Evolutionary conservation across 768 basidiomycete species (phyloP).

Genomic region (Rhodotorula toruloides): DNA sequence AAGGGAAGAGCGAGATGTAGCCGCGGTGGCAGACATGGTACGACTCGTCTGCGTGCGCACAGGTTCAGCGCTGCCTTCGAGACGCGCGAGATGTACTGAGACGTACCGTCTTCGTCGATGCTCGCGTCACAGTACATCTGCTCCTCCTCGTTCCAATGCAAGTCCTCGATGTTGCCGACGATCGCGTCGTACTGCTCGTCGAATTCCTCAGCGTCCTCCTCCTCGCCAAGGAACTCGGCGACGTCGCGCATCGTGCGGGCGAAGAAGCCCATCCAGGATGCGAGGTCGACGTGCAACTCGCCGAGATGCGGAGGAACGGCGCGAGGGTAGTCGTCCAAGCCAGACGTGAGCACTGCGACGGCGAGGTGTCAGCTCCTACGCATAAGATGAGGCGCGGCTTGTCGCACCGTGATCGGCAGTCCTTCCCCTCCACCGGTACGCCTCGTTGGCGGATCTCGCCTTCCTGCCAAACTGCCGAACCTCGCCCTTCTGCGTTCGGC

Average conservation of each 20-base stretch:
- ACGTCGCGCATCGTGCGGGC: slow-evolving; percentile 87
- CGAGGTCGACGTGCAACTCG: slow-evolving; percentile 86
- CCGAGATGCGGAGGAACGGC: slow-evolving; percentile 74
- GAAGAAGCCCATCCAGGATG: slow-evolving; percentile 96
- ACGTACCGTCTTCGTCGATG: slow-evolving; percentile 73
- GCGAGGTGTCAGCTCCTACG: background rate
- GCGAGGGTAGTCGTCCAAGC: slow-evolving; percentile 94
- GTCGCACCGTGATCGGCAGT: slow-evolving; percentile 58
- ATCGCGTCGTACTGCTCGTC: slow-evolving; percentile 72
- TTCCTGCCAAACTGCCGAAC: slow-evolving; percentile 77
- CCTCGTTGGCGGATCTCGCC: slow-evolving; percentile 79
- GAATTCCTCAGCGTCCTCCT: slow-evolving; percentile 75
- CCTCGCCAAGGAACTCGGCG: slow-evolving; percentile 75
- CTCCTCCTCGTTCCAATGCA: slow-evolving; percentile 85
- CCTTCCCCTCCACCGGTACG: slow-evolving; percentile 89
- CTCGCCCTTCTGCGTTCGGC: slow-evolving; percentile 85
- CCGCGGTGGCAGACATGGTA: slow-evolving; percentile 82
- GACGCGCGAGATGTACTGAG: too few relatives aligned
- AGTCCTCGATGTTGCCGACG: slow-evolving; percentile 77
- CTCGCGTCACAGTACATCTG: slow-evolving; percentile 91
- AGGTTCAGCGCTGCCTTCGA: too few relatives aligned
- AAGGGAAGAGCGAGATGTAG: slow-evolving; percentile 89
- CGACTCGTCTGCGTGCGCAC: slow-evolving; percentile 71
- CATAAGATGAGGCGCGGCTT: background rate
- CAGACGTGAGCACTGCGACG: slow-evolving; percentile 68